These are phyloP conservation scores for Mycocentrospora acerina DNA, from an alignment of 2,329 filamentous ascomycete species.

Conservation along the genomic window DNA sequence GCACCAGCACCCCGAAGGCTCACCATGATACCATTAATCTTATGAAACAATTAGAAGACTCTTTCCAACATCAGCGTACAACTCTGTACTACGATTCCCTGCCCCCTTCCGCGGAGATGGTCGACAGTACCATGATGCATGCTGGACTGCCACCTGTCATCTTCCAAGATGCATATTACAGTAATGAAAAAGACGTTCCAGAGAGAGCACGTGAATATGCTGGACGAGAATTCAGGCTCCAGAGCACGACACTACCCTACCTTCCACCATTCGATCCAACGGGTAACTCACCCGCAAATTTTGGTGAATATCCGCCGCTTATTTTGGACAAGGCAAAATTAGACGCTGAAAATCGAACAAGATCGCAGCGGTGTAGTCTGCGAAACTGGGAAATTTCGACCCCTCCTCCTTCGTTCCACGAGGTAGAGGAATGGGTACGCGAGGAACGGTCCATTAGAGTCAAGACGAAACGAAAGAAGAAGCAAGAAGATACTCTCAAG, in stretches of 20 bases:
- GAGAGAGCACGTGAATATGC: constrained; percentile 78
- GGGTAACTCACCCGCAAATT: constrained; percentile 58
- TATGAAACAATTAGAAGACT: constrained; percentile 12
- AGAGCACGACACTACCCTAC: constrained; percentile 74
- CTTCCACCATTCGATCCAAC: constrained; percentile 75
- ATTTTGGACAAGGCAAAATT: constrained; percentile 55
- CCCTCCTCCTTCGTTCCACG: constrained; percentile 67
- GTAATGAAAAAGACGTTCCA: constrained; percentile 80
- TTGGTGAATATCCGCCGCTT: constrained; percentile 54
- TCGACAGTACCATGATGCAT: constrained; percentile 60
- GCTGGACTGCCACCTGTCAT: constrained; percentile 66
- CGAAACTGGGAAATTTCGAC: constrained; percentile 75
- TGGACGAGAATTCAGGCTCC: constrained; percentile 78
- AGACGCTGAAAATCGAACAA: constrained; percentile 53
- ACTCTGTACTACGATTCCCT: constrained; percentile 39
- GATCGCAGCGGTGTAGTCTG: constrained; percentile 61
- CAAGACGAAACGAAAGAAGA: constrained; percentile 5
- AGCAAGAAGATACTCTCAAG: constrained; percentile 11
- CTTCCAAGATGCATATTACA: constrained; percentile 85
- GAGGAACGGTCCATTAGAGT: constrained; percentile 25
- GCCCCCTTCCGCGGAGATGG: constrained; percentile 48
- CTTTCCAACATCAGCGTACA: constrained; percentile 17
- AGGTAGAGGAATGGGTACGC: constrained; percentile 70
- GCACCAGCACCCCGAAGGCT: constrained; percentile 16
- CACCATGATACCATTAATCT: constrained; percentile 21